A percentile compares a stretch with the other conserved stretches of the same genome.
phyloP scores from a whole-genome alignment of 495 filamentous ascomycete species.

The Apodospora peruviana region DNA sequence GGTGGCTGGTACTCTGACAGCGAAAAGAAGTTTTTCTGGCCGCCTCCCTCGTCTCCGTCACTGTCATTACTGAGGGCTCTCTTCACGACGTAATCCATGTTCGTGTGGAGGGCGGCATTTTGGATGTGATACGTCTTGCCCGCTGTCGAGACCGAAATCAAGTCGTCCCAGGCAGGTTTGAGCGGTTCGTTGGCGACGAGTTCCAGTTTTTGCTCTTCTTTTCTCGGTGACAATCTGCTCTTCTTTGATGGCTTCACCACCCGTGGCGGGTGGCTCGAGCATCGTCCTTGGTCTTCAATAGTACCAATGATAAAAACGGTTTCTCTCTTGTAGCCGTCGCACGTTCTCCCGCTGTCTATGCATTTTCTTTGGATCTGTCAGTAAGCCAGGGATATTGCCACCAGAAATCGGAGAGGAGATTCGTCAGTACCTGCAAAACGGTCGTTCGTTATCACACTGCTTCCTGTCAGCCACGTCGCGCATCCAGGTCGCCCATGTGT shows the following conservation, averaged over 20 bases:
- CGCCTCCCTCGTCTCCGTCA: conserved; percentile 11
- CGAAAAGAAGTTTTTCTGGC: conserved; percentile 9
- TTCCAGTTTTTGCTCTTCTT: conserved; percentile 10
- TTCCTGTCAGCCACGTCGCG: neutral
- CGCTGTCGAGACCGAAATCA: conserved; percentile 21
- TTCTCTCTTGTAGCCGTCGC: conserved; percentile 55
- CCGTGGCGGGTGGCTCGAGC: conserved; percentile 42
- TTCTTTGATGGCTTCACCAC: conserved; percentile 28
- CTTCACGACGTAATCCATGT: conserved; percentile 14
- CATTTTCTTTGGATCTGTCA: conserved; percentile 38
- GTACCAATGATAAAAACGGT: conserved; percentile 46
- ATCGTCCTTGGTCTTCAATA: conserved; percentile 37
- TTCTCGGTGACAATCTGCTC: conserved; percentile 13
- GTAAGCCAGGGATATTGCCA: neutral
- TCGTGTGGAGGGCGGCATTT: conserved; percentile 32
- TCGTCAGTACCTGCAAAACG: conserved; percentile 44
- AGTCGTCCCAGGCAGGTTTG: conserved; percentile 39
- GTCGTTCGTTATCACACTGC: conserved; percentile 55
- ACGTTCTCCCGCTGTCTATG: conserved; percentile 56
- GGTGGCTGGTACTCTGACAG: conserved; percentile 22
- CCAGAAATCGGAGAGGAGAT: neutral
- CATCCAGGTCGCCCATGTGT: neutral
- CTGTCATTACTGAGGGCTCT: conserved; percentile 5
- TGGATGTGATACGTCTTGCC: conserved; percentile 25
- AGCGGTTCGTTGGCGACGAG: conserved; percentile 27